Base-by-base conservation (phyloP, 495 filamentous ascomycete species). In the Penicillium angulare region DNA sequence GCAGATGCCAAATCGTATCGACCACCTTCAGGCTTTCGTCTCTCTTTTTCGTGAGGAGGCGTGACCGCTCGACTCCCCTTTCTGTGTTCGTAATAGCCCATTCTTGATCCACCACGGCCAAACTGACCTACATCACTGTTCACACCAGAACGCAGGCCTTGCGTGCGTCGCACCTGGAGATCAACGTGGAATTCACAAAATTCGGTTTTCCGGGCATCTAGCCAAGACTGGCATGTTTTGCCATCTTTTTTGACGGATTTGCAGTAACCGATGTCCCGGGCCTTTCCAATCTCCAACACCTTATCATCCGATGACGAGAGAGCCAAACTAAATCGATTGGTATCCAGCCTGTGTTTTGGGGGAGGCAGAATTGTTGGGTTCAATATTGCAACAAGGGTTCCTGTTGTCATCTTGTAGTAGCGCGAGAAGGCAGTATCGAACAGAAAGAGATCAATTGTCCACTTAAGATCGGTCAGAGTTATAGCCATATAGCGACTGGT, bases 151-250 rank as follows among this genome's bases (percentile, higher is more conserved):
- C 95, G 78, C 0, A 79, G 71, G 3, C 81, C 67, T 34, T 87
- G 84, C 3, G 83, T 83, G 53, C 86, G 88, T 42, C 85, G 81
- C 1, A 97, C 67, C 13, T 86, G 85, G 15, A 85, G 64, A 59
- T 96, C 88, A 56, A 95, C 81, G 60, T 99, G 93, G 57, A 88
- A 99, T 52, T 95, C 88, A 71, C 93, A 99, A 64, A 87, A 90
- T 54, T 95, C 87, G 6, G 91, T 96, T 58, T 89, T 88, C 8
- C 89, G 79, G 47, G 77, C 80, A 63, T 99, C 90, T 26, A 99
- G 76, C 95, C 95, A 99, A 40, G 77, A 71, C 21, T 79, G 81
- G 65, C 93, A 99, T 29, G 75, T 73, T 52, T 86, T 79, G 20
- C 92, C 92, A 69, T 96, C 91, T 56, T 87, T 90, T 57, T 87